Evolutionary conservation across 1,139 yeast species (phyloP).

Genomic region (Geotrichum restrictum): DNA sequence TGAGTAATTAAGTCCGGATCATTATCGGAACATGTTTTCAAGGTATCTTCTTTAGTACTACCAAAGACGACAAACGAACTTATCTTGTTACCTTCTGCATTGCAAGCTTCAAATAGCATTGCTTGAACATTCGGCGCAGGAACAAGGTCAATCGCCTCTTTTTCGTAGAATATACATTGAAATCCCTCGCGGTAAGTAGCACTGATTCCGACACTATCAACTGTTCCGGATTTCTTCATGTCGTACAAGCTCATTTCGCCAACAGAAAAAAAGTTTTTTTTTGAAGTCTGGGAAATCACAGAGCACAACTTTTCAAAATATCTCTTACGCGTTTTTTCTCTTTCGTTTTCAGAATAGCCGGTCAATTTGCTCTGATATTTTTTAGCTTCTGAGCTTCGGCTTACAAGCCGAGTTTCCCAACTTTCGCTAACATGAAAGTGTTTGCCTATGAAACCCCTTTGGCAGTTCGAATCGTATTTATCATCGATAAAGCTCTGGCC

Average conservation of each 20-base stretch:
- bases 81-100: not conserved
- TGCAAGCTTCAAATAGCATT: constrained; percentile 10
- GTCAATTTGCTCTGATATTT: too few species aligned
- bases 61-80: constrained; percentile 9
- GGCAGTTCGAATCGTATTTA: not conserved
- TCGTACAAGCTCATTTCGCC: constrained; percentile 13
- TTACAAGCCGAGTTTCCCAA: constrained; percentile 17
- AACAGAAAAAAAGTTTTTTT: constrained; percentile 11
- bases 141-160: not conserved
- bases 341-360: too few species aligned
- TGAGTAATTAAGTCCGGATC: not conserved
- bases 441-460: not conserved
- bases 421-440: constrained; percentile 16
- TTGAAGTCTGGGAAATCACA: too few species aligned
- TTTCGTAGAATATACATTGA: constrained; percentile 10
- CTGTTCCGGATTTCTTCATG: not conserved
- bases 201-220: constrained; percentile 9
- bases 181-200: constrained; percentile 12
- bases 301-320: too few species aligned
- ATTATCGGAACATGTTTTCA: not conserved
- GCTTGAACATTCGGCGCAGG: constrained; percentile 9
- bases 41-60: not conserved
- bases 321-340: too few species aligned
- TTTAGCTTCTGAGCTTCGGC: too few species aligned
- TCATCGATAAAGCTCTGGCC: constrained; percentile 14